Conservation (phyloP, 2,329 filamentous ascomycete genomes). For the Diaporthe vaccinii region DNA sequence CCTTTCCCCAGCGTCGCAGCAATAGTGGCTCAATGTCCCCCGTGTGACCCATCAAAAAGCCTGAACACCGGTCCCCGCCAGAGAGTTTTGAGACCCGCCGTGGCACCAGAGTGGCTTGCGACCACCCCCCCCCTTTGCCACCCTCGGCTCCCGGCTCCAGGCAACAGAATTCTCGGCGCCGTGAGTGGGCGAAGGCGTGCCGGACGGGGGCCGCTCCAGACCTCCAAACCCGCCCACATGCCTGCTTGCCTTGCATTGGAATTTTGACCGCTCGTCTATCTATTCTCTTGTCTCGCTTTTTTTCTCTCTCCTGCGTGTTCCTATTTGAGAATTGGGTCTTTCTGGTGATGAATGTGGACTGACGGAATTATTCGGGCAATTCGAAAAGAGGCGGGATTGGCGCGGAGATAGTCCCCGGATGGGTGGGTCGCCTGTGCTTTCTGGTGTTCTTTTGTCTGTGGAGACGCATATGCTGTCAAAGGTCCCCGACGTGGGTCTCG, state of each 20-base stretch:
- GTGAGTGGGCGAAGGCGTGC: slow-evolving; percentile 2
- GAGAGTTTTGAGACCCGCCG: slow-evolving; percentile 24
- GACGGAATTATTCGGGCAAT: not conserved
- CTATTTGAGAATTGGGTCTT: not conserved
- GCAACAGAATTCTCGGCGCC: slow-evolving; percentile 35
- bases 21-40: not conserved
- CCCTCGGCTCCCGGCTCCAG: slow-evolving; percentile 30
- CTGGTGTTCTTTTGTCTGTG: not conserved
- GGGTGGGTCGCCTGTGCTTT: not conserved
- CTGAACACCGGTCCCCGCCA: not conserved
- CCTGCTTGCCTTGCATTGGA: not conserved
- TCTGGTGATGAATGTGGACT: not conserved
- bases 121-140: not conserved
- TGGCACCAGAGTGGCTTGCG: slow-evolving; percentile 20
- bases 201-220: not conserved
- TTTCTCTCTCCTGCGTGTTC: not conserved
- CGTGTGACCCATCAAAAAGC: not conserved
- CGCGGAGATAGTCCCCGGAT: not conserved
- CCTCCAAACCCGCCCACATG: slow-evolving; percentile 21
- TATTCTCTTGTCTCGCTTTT: not conserved
- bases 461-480: not conserved
- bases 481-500: not conserved
- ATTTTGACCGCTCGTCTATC: not conserved
- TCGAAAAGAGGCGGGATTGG: not conserved
- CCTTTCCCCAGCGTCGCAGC: not conserved